These are phyloP conservation scores for Kwoniella shandongensis DNA, from an alignment of 768 basidiomycete genomes.

Conservation along the genomic window DNA sequence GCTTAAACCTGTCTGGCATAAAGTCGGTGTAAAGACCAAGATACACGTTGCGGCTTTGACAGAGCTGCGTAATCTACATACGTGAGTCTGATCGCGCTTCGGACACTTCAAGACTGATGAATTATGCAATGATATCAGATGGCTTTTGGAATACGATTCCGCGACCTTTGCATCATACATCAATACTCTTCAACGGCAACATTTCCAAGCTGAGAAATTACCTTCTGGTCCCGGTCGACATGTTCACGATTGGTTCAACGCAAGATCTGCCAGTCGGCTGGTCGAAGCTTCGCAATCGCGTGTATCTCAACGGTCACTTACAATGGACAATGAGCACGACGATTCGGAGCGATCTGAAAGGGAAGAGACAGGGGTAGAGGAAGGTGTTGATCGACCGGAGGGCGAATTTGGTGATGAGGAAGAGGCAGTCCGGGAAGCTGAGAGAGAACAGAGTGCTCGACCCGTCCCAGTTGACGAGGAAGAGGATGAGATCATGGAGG, in stretches of 20 bases:
- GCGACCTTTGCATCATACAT: constrained; percentile 88
- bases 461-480: constrained; percentile 20
- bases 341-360: constrained; percentile 1
- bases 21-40: constrained; percentile 87
- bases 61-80: constrained; percentile 75
- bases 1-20: constrained; percentile 93
- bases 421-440: constrained; percentile 44
- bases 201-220: constrained; percentile 56
- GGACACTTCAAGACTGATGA: no score
- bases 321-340: constrained; percentile 45
- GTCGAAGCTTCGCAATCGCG: constrained; percentile 43
- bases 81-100: no score
- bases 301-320: constrained; percentile 35
- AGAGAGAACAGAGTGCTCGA: constrained; percentile 10
- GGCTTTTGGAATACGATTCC: constrained; percentile 84
- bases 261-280: constrained; percentile 84
- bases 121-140: constrained; percentile 63
- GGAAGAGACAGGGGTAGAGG: constrained; percentile 6
- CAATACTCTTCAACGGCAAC: constrained; percentile 76
- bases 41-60: constrained; percentile 87
- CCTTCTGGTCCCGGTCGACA: constrained; percentile 35
- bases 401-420: constrained; percentile 65
- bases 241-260: constrained; percentile 65
- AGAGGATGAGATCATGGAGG: constrained; percentile 43
- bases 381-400: constrained; percentile 11